These are phyloP conservation scores for Astrothelium subdiscretum DNA, from an alignment of 495 filamentous ascomycete genomes.

Conservation along the genomic window DNA sequence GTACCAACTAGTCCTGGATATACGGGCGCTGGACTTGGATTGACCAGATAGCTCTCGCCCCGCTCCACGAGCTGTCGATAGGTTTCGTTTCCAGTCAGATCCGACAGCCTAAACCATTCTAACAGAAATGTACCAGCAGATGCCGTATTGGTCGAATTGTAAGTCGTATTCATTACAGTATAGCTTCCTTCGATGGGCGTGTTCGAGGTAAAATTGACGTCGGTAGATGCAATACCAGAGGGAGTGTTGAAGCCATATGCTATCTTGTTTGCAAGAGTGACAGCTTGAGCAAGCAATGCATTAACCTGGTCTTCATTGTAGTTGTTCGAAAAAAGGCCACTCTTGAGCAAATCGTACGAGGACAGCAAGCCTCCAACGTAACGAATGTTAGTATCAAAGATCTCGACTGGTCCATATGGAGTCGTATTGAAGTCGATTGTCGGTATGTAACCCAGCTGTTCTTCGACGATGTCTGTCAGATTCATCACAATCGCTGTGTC, in stretches of 20 bases:
- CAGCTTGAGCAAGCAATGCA: slow-evolving; percentile 11
- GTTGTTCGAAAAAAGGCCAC: slow-evolving; percentile 11
- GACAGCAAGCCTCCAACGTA: slow-evolving; percentile 11
- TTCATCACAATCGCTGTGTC: slow-evolving; percentile 17
- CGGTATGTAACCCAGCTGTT: slow-evolving; percentile 12
- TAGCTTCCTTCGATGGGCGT: slow-evolving; percentile 7
- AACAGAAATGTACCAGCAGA: slow-evolving; percentile 13
- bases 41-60: slow-evolving; percentile 17
- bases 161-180: slow-evolving; percentile 9
- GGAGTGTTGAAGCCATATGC: slow-evolving; percentile 14
- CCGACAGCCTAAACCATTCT: slow-evolving; percentile 11
- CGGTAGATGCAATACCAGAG: slow-evolving; percentile 7
- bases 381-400: slow-evolving; percentile 14
- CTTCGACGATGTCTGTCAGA: slow-evolving; percentile 10
- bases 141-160: slow-evolving; percentile 13
- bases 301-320: slow-evolving; percentile 12
- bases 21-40: slow-evolving; percentile 9
- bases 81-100: slow-evolving; percentile 13
- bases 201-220: slow-evolving; percentile 13
- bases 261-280: slow-evolving; percentile 12
- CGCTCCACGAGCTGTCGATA: slow-evolving; percentile 9
- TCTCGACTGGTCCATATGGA: slow-evolving; percentile 12
- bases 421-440: slow-evolving; percentile 14
- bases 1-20: slow-evolving; percentile 14
- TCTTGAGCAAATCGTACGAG: slow-evolving; percentile 13